These are phyloP conservation scores for Ogataea populi-albae DNA, from an alignment of 805 yeast genomes.

Conservation along the genomic window DNA sequence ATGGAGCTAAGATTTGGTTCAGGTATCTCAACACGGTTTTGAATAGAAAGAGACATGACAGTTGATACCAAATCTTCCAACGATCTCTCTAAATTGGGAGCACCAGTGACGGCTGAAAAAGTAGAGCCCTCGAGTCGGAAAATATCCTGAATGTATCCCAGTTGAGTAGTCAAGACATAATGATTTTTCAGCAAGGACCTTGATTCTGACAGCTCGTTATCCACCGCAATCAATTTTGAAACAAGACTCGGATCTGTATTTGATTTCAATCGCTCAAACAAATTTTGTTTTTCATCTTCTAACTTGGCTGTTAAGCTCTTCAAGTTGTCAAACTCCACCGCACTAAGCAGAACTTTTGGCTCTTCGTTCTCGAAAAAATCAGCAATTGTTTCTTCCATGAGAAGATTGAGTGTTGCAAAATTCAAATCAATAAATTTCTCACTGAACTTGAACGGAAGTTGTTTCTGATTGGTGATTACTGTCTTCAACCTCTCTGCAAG, in stretches of 20 bases:
- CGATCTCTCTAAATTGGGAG: slow-evolving; percentile 19
- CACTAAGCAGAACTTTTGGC: slow-evolving; percentile 9
- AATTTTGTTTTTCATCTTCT: slow-evolving; percentile 5
- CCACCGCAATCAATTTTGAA: slow-evolving; percentile 7
- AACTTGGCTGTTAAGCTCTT: slow-evolving; percentile 7
- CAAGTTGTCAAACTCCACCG: slow-evolving; percentile 13
- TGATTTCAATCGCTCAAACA: slow-evolving; percentile 3
- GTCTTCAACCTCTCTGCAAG: slow-evolving; percentile 10
- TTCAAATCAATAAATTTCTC: slow-evolving; percentile 6
- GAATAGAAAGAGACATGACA: slow-evolving; percentile 45
- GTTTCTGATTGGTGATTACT: slow-evolving; percentile 10
- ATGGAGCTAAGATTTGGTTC: slow-evolving; percentile 22
- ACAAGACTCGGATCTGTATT: slow-evolving; percentile 2
- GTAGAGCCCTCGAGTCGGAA: slow-evolving; percentile 1
- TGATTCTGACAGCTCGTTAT: slow-evolving; percentile 6
- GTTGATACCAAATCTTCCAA: slow-evolving; percentile 47
- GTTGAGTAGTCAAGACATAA: slow-evolving; percentile 41
- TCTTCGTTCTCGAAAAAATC: slow-evolving; percentile 11
- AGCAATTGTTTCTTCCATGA: slow-evolving; percentile 20
- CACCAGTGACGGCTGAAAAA: background rate
- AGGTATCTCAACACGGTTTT: slow-evolving; percentile 41
- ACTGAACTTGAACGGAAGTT: slow-evolving; percentile 13
- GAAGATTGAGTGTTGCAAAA: slow-evolving; percentile 13
- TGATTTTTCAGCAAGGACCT: slow-evolving; percentile 36
- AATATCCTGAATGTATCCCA: slow-evolving; percentile 44